Evolutionary conservation across 495 filamentous ascomycete species (phyloP), one percentile per base, ranked within the genome.

Genomic region (Penicillium paxilli): DNA sequence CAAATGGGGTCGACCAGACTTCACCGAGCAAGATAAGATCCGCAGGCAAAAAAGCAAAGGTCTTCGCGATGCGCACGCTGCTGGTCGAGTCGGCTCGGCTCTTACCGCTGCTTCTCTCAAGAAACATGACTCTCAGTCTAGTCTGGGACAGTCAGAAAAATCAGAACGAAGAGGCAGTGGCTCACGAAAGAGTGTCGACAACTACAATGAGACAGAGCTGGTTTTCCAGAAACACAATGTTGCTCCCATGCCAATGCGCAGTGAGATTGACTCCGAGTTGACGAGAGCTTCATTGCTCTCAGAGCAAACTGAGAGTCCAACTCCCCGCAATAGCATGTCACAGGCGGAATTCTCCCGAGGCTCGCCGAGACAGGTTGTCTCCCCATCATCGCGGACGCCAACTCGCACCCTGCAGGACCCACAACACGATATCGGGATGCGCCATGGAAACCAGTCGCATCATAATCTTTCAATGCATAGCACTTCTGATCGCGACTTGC

Each of bases 261-360:
- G 92, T 67, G 89, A 90, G 38, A 81, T 95, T 23, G 82, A 88
- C 25, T 95, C 92, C 0, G 91, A 96, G 22, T 66, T 96, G 44
- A 98, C 94, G 3, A 81, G 94, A 64, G 86, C 88, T 30, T 98
- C 95, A 0, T 89, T 98, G 51, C 76, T 96, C 10, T 92, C 94
- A 5, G 87, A 90, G 32, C 83, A 87, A 21, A 92, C 89, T 0
- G 89, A 57, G 70, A 87, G 56, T 83, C 89, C 47, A 58, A 57
- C 55, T 30, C 57, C 63, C 20, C 65, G 63, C 38, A 55, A 59
- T 47, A 59, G 69, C 16, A 71, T 80, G 52, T 57, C 59, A 17
- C 72, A 66, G 2, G 68, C 82, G 19, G 84, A 89, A 41, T 67
- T 87, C 3, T 64, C 81, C 14, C 73, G 81, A 45, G 81, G 80